Evolutionary conservation across 2,329 filamentous ascomycete species (phyloP), one percentile per base, ranked within the genome.

Genomic region (Diaporthe sp.): DNA sequence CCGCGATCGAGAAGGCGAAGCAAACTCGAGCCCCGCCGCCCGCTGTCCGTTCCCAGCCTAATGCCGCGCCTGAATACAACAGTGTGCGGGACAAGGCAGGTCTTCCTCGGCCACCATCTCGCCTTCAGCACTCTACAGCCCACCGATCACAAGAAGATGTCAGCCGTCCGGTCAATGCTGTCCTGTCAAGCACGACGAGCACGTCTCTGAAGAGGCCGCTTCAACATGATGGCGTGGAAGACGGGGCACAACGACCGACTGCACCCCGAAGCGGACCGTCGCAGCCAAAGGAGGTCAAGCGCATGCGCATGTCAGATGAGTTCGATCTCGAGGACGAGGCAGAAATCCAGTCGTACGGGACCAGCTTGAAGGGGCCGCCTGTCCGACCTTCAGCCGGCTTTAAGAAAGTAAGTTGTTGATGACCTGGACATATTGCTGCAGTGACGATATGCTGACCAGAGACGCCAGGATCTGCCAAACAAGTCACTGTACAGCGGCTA

Each of bases 221-320:
- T 70, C 92, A 92, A n/a, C 86, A 89, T 72, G 90, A 94, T 51
- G 86, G 89, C 9, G 89, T 89, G 51, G 90, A 92, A 25, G 89
- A 92, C 51, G 85, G 86, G 49, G 83, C 86, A 28, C 86, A 86
- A 70, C 84, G 88, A 25, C 88, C 90, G 59, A 82, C 82, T 5
- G 84, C 83, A 17, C 81, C 84, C 19, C 89, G 91, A 59, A 87
- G 88, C 46, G 89, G 89, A 22, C 88, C 91, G n/a, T 87, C 90
- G 13, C 92, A 94, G 79, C 91, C 94, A 80, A 90, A 91, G 78
- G 95, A 98, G 71, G 88, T 90, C 31, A 98, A 98, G 87, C 91
- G 95, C 74, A 91, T 95, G 78, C 93, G 93, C 81, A 97, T 93
- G 71, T 92, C 93, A 57, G 94, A 96, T 70, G 90, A 92, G 74